phyloP scores from a whole-genome alignment of 495 filamentous ascomycete genomes.

The Poronia punctata region DNA sequence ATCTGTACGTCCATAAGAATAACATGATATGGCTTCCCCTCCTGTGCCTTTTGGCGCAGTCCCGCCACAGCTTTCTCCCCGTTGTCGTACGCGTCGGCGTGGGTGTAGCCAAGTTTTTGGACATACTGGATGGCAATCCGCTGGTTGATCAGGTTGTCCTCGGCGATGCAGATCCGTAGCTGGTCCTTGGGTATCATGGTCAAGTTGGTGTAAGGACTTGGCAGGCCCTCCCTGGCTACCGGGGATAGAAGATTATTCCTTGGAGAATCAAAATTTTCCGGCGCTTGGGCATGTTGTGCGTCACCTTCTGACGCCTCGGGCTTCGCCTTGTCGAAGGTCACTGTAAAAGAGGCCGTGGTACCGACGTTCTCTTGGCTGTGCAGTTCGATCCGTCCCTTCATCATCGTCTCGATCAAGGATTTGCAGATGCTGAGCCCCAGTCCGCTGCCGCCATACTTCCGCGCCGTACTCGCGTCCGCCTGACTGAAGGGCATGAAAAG shows the following conservation, averaged over 20 bases:
- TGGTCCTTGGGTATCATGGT: constrained; percentile 64
- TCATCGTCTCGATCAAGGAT: constrained; percentile 85
- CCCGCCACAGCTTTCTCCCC: constrained; percentile 82
- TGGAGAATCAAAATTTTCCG: constrained; percentile 29
- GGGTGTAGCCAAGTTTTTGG: constrained; percentile 70
- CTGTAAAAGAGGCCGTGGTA: constrained; percentile 78
- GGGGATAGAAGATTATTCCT: constrained; percentile 25
- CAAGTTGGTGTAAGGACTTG: constrained; percentile 54
- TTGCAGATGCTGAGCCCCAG: constrained; percentile 92
- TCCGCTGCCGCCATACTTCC: constrained; percentile 85
- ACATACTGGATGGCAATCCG: constrained; percentile 89
- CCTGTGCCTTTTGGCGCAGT: constrained; percentile 58
- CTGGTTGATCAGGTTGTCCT: constrained; percentile 88
- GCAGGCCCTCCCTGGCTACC: constrained; percentile 30
- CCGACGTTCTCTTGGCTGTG: constrained; percentile 69
- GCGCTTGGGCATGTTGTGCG: constrained; percentile 24
- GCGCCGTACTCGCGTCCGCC: constrained; percentile 77
- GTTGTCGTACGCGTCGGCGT: constrained; percentile 75
- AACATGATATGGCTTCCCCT: constrained; percentile 67
- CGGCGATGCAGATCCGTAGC: constrained; percentile 79
- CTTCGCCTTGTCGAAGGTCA: constrained; percentile 71
- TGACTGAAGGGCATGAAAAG: constrained; percentile 90
- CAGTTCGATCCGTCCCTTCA: constrained; percentile 75
- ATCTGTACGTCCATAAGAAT: constrained; percentile 96
- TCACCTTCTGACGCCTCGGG: constrained; percentile 46